A percentile compares a stretch with the other conserved stretches of the same genome.
phyloP scores from a whole-genome alignment of 2,329 filamentous ascomycete species.

The Atkinsonella hypoxylon region DNA sequence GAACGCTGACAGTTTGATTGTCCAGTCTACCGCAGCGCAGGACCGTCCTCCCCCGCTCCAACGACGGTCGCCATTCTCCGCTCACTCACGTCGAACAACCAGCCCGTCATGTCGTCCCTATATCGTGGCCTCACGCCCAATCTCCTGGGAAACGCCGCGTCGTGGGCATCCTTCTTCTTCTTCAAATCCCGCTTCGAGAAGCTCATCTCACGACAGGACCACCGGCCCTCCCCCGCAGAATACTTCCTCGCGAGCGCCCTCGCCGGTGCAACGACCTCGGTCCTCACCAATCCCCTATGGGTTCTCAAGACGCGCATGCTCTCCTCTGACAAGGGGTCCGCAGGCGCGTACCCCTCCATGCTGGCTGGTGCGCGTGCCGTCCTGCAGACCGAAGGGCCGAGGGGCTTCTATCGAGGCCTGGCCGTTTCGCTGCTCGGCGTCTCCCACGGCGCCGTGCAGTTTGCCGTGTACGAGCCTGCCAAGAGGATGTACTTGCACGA shows the following conservation, averaged over 20 bases:
- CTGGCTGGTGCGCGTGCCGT: conserved; percentile 57
- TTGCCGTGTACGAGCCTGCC: conserved; percentile 78
- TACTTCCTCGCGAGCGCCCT: conserved; percentile 71
- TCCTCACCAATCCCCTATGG: conserved; percentile 92
- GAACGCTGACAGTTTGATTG: not conserved
- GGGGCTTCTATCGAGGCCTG: conserved; percentile 81
- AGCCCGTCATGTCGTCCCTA: conserved; percentile 50
- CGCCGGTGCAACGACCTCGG: conserved; percentile 61
- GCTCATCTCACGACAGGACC: conserved; percentile 22
- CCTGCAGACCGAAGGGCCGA: conserved; percentile 55
- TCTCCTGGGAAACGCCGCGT: conserved; percentile 76
- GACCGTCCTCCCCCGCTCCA: conserved; percentile 22
- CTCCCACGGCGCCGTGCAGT: conserved; percentile 86
- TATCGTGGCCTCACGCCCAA: conserved; percentile 89
- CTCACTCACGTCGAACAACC: conserved; percentile 34
- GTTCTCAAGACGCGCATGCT: conserved; percentile 97
- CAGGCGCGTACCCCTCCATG: conserved; percentile 74
- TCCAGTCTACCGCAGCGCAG: conserved; percentile 38
- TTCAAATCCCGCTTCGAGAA: conserved; percentile 48
- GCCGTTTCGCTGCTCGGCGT: conserved; percentile 76
- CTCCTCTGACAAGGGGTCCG: conserved; percentile 60
- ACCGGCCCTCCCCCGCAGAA: conserved; percentile 41
- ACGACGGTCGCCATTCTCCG: conserved; percentile 43
- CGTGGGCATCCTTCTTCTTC: conserved; percentile 90
- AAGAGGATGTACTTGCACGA: conserved; percentile 40